Base-by-base conservation (phyloP, 2,329 filamentous ascomycete species). In the Botrytis byssoidea region DNA sequence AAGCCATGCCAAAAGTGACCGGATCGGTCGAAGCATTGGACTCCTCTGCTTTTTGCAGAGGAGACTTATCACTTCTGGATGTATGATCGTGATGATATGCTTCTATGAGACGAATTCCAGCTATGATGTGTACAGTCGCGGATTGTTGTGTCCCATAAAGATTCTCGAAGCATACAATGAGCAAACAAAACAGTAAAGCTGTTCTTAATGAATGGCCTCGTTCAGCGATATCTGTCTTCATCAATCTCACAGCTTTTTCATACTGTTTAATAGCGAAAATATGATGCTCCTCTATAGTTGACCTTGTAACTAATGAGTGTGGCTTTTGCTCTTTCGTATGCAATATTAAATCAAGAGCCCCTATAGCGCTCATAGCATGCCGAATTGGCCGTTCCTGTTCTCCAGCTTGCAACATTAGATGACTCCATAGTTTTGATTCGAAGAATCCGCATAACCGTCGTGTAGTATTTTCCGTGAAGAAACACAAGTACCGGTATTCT, bases 301-400 rank as follows among this genome's bases (percentile, higher is more conserved):
- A 64, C 9, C 7, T 20, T 48, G 29, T 22, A n/a, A 29, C 14
- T 22, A 14, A 8, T 20, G 32, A 64, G 20, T 25, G 25, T 16
- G 69, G 29, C 8, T 16, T n/a, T 32, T 42, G 59, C 57, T 71
- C 57, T 48, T 64, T 40, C 8, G 18, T 51, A 29, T 48, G 29
- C 25, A 71, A 51, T 37, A 63, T 64, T 25, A 71, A 25, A 48
- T 64, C 70, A 25, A 71, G 32, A 25, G 70, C 59, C 25, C 42
- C 69, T 29, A 71, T 71, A 18, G 69, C 69, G n/a, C 40, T 48
- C 44, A 51, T 32, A n/a, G 70, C 59, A 32, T 65, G 60, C 16
- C 70, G 35, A 14, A 71, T 66, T 25, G 60, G 12, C 20, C 22
- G 10, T 42, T 71, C 60, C 29, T 32, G 16, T n/a, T 66, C 70